Base-by-base conservation (phyloP, 1,284 basidiomycete species). In the Boletellus dicymbophilus region DNA sequence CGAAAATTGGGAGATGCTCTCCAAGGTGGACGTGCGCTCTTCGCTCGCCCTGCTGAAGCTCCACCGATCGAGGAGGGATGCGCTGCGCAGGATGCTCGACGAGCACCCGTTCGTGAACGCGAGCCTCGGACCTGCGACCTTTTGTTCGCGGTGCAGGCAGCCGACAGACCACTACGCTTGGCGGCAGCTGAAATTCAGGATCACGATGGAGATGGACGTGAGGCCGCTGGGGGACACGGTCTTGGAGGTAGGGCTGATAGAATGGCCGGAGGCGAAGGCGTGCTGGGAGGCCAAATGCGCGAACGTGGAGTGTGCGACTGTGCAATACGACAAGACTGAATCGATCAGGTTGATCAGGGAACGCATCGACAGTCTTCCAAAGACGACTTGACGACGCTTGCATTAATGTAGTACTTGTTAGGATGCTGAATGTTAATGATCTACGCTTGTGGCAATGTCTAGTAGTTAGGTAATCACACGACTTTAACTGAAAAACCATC, bases 181-280 rank as follows among this genome's bases (percentile, higher is more conserved):
- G 84, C 72, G 80, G 57, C 80, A 83, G 60, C 72, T 85, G 49
- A 84, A 83, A 61, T 72, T 78, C 57, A 74, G 65, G 39, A 75
- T 84, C 48, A 60, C 78, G 9, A 56, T 72, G 48, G 83, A 84
- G 71, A 78, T 85, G 69, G 82, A 85, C 53, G 56, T 58, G 4
- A 72, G 81, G 15, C 80, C 84, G 6, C 65, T 78, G 20, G 83
- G 82, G 4, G 83, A 85, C 56, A 80, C 78, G 6, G 69, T 85
- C 31, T 42, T 75, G 49, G 71, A 76, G 18, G 42, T 52, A 4
- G 82, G 82, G 4, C 62, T 84, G 47, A 58, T 63, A 20, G 73
- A 76, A 30, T 85, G 83, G 83, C 63, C 73, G 1, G 78, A 81
- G 55, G 80, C 83, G 10, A 68, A 70, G 51, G 72, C 75, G 5